Conservation (phyloP, 1,139 yeast species). For the Waltiozyma sp. region DNA sequence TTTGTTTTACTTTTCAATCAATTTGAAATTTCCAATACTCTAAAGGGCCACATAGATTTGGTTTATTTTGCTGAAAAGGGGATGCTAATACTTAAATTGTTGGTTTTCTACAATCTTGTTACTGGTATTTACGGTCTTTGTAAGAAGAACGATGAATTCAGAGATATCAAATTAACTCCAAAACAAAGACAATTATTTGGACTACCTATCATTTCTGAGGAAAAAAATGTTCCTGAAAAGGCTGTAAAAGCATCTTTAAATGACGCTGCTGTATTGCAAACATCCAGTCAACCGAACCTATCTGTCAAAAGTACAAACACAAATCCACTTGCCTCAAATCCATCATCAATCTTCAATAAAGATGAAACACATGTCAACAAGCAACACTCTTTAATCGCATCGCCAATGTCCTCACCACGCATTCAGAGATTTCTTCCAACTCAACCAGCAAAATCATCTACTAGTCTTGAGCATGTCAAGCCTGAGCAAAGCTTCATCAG, state of each 20-base stretch:
- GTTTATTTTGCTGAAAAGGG: not conserved
- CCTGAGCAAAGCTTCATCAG: not conserved
- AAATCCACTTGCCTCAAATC: conserved; percentile 7
- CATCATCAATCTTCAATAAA: conserved; percentile 14
- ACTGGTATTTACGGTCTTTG: conserved; percentile 26
- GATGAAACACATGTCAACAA: not conserved
- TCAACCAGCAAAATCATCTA: conserved; percentile 2
- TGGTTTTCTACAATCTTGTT: conserved; percentile 25
- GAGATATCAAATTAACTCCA: conserved; percentile 30
- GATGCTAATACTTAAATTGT: conserved; percentile 15
- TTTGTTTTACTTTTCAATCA: conserved; percentile 14
- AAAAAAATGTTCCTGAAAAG: not conserved
- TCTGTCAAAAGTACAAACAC: not conserved
- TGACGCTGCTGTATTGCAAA: too few species aligned
- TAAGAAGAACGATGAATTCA: conserved; percentile 25
- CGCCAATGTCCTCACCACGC: conserved; percentile 20
- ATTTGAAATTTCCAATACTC: conserved; percentile 6
- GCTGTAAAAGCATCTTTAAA: too few species aligned
- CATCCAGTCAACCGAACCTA: too few species aligned
- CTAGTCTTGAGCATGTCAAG: conserved; percentile 4
- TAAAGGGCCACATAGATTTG: not conserved
- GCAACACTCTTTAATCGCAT: conserved; percentile 15
- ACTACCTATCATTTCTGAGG: conserved; percentile 17
- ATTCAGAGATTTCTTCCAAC: conserved; percentile 7
- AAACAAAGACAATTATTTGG: conserved; percentile 33